Conservation (phyloP, 1,139 yeast genomes). For the Suhomyces wounanorum region DNA sequence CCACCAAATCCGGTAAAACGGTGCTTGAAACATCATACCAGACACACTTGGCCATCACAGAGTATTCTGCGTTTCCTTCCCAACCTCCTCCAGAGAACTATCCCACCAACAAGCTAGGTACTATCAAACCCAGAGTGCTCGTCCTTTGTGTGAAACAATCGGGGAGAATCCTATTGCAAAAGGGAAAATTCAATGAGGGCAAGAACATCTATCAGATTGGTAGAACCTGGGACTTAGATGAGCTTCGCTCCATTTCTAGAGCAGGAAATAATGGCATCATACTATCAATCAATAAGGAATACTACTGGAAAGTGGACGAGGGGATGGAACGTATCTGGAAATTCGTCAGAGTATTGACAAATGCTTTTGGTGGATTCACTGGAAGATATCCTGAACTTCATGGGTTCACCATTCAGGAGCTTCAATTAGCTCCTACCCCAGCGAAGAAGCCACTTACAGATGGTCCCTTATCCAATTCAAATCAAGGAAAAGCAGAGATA, state of each 20-base stretch:
- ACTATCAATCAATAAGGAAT: constrained; percentile 69
- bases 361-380: constrained; percentile 66
- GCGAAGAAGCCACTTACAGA: constrained; percentile 15
- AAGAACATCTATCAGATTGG: constrained; percentile 82
- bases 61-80: constrained; percentile 42
- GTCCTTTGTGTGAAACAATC: constrained; percentile 44
- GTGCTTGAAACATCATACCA: constrained; percentile 39
- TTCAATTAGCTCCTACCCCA: constrained; percentile 37
- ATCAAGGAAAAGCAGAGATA: constrained; percentile 14
- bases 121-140: constrained; percentile 42
- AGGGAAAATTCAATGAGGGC: constrained; percentile 78
- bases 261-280: constrained; percentile 58
- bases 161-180: constrained; percentile 76
- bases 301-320: constrained; percentile 82
- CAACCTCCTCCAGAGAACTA: constrained; percentile 41
- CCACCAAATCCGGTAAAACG: constrained; percentile 31
- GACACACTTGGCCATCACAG: constrained; percentile 41
- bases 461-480: constrained; percentile 11
- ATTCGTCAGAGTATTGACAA: constrained; percentile 64
- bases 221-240: constrained; percentile 87
- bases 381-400: constrained; percentile 63
- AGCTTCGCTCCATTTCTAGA: constrained; percentile 58
- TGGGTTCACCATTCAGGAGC: constrained; percentile 39
- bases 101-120: constrained; percentile 35
- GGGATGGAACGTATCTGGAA: constrained; percentile 59